Conservation (phyloP, 2,329 filamentous ascomycete species). For the Leptodontidium sp. region DNA sequence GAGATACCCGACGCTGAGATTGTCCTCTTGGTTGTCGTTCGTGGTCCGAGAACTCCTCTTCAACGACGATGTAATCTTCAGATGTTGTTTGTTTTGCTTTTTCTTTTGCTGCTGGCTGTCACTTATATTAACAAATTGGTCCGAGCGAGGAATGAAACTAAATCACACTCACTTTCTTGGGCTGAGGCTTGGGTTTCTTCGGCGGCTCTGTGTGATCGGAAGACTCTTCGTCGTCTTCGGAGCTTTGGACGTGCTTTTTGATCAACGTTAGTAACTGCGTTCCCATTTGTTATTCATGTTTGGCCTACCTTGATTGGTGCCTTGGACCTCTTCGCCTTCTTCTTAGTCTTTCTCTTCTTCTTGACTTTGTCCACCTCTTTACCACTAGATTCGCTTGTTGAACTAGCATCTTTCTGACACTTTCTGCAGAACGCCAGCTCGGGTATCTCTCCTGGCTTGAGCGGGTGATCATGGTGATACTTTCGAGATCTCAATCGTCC, state of each 20-base stretch:
- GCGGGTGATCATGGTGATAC: conserved; percentile 50
- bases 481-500: conserved; percentile 51
- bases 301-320: not conserved
- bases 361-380: conserved; percentile 27
- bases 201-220: conserved; percentile 13
- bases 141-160: not conserved
- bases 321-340: conserved; percentile 15
- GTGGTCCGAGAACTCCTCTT: conserved; percentile 30
- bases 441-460: conserved; percentile 46
- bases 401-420: conserved; percentile 47
- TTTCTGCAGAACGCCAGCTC: conserved; percentile 48
- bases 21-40: conserved; percentile 26
- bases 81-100: conserved; percentile 11
- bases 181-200: conserved; percentile 13
- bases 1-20: conserved; percentile 5
- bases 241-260: conserved; percentile 14
- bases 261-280: not conserved
- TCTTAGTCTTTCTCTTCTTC: conserved; percentile 28
- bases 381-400: conserved; percentile 33
- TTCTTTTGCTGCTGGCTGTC: not conserved
- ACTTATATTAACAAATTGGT: not conserved
- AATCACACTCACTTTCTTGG: conserved; percentile 21
- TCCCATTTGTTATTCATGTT: not conserved
- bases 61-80: conserved; percentile 29
- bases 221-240: conserved; percentile 11